Evolutionary conservation across 768 basidiomycete species (phyloP), one percentile per base, ranked within the genome.

Genomic region (Collybia sp.): DNA sequence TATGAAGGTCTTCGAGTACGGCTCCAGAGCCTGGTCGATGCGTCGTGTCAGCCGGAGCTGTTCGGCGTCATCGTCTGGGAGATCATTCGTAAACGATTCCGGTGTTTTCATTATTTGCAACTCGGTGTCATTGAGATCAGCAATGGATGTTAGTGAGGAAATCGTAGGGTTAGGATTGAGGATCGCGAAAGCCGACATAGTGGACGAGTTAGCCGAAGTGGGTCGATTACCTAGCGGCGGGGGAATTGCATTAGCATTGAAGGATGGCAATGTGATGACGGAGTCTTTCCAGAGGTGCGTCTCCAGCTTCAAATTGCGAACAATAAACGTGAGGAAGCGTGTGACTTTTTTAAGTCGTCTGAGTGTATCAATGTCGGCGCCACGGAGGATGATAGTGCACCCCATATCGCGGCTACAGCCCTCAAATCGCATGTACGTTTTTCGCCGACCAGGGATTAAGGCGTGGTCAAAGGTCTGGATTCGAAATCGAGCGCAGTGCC

Each of bases 361-460:
- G 45, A 99, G 68, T 0, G 82, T 89, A 33, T 86, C 85, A 45
- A 85, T 74, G 57, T 94, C 80, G 3, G 81, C 93, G 9, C 96
- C 96, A 36, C 96, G 79, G 39, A 99, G 64, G 33, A 98, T 75
- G 53, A 99, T 85, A 2, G 96, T 98, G 53, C 93, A 97, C 0
- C 94, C 94, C 78, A 91, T 87, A 51, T 96, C 91, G 42, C 80
- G 79, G 58, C 80, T 87, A 57, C 94, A 96, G 1, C 95, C 95
- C 65, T 99, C 96, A 57, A 99, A 98, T 1, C 96, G 85, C 92
- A 99, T 93, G 59, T 92, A 88, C 0, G 95, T 92, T 71, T 99
- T 99, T 46, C 96, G 77, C 13, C 78, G 79, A 15, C 93, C 93
- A n/a, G 94, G 93, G 35, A 98, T 99, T 34, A 94, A 73, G 11